Evolutionary conservation across 768 basidiomycete genomes (phyloP), one percentile per base, ranked within the genome.

Genomic region (Tulasnella sp.): DNA sequence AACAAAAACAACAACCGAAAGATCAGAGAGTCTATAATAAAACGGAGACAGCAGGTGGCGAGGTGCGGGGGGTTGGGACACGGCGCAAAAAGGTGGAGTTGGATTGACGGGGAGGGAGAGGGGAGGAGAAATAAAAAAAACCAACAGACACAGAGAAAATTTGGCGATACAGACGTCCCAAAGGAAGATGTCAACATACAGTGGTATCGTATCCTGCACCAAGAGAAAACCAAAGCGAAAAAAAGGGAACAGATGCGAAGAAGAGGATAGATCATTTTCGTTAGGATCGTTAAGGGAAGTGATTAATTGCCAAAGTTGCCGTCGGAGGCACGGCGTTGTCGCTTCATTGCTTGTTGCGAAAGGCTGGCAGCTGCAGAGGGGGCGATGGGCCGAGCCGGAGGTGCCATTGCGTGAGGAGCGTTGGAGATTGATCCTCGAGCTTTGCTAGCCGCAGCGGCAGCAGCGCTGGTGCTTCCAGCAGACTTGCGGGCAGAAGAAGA

Each of bases 321-420:
- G 36, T 66, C 71, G 22, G 71, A 72, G 3, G 71, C 71, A 11
- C 71, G 71, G 26, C 71, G 59, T 65, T 72, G 71, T 29, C 71
- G 71, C 39, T 72, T 72, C 71, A 72, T 72, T 34, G 71, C 41
- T 41, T 69, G 67, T 32, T 59, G 52, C 26, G 52, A 59, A 29
- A 59, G 52, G 32, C 52, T 29, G 5, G 52, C 52, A 16, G n/a
- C 26, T 9, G 52, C 52, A 29, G 52, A 59, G 22, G 52, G 52
- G 16, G 64, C 64, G 19, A 66, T 37, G 12, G 64, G 64, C 12
- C 40, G 64, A 29, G 40, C 36, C 29, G 64, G 64, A 32, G 36
- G 52, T 12, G 64, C 40, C 64, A 41, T 66, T 22, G 64, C 26
- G n/a, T 66, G 64, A 19, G 36, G 64, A 34, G 36, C 22, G 36